Percentiles rank a stretch among this genome's conserved stretches.
These are phyloP conservation scores for Fusarium tjaetaba DNA, from an alignment of 2,329 filamentous ascomycete species.

Conservation along the genomic window DNA sequence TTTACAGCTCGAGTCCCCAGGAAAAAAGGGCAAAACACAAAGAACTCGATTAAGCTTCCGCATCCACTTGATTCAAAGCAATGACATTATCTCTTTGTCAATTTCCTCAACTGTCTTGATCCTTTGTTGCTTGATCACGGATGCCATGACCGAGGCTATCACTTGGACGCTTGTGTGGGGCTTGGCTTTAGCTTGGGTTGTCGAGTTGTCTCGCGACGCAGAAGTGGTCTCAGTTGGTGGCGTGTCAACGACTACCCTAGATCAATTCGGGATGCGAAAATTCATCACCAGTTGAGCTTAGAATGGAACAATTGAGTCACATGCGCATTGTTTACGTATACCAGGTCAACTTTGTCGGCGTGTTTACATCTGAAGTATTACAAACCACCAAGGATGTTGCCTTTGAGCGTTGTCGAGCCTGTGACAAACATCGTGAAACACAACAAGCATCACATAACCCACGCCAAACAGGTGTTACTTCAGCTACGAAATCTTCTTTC, in stretches of 20 bases:
- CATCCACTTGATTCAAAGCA: neutral
- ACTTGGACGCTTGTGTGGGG: constrained; percentile 34
- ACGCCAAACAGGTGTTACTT: fast-evolving
- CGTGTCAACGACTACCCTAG: constrained; percentile 33
- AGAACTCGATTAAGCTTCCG: neutral
- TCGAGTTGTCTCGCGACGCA: constrained; percentile 14
- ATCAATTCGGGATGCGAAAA: neutral
- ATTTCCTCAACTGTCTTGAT: neutral
- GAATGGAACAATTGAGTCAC: constrained; percentile 1
- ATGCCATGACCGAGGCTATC: constrained; percentile 28
- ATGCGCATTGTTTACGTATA: neutral
- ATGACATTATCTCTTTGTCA: constrained; percentile 1
- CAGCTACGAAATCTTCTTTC: no score
- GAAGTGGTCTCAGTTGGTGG: constrained; percentile 35
- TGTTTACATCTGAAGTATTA: no score
- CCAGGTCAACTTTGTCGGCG: neutral
- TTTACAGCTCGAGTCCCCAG: neutral
- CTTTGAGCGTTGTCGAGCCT: neutral
- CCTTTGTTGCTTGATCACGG: neutral
- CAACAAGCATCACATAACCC: neutral
- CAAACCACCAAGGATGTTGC: no score
- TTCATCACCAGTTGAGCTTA: constrained; percentile 7
- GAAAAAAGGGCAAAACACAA: neutral
- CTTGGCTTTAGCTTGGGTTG: neutral
- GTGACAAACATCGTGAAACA: constrained; percentile 1